phyloP scores from a whole-genome alignment of 306 rosid genomes.

The Casuarina equisetifolia region DNA sequence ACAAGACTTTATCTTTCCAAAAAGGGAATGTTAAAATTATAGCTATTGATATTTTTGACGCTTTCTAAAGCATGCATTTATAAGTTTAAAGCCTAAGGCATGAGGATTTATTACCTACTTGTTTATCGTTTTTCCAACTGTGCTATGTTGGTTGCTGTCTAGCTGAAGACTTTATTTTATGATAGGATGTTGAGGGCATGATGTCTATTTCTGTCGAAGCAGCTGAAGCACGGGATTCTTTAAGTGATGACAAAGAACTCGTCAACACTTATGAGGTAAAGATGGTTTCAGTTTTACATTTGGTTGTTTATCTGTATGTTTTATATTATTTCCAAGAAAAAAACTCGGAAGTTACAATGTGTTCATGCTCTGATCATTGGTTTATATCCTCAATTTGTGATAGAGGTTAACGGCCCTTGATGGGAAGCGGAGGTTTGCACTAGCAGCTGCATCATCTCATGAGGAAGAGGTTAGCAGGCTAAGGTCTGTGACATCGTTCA shows the following conservation, averaged over 20 bases:
- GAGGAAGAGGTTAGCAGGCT: slow-evolving; percentile 93
- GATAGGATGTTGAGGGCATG: slow-evolving; percentile 98
- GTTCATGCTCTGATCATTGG: slow-evolving; percentile 7
- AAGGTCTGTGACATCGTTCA: slow-evolving; percentile 47
- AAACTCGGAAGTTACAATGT: neutral
- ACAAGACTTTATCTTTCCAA: neutral
- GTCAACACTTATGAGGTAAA: slow-evolving; percentile 35
- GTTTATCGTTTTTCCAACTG: slow-evolving; percentile 4
- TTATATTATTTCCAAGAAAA: neutral
- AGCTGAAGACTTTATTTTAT: slow-evolving; percentile 39
- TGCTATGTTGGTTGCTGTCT: slow-evolving; percentile 31
- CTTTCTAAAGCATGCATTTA: neutral
- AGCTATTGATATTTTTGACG: neutral
- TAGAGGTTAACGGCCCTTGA: slow-evolving; percentile 97
- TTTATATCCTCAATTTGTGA: slow-evolving; percentile 16
- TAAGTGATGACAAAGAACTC: slow-evolving; percentile 86
- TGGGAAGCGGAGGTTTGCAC: slow-evolving; percentile 91
- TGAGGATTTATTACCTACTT: neutral
- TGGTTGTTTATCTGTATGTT: neutral
- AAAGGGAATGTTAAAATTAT: neutral
- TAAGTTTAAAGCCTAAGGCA: neutral
- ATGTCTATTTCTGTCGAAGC: slow-evolving; percentile 98
- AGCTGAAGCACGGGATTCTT: slow-evolving; percentile 86
- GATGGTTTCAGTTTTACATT: too few species aligned
- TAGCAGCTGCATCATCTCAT: slow-evolving; percentile 93